Percentiles rank a stretch among this genome's conserved stretches.
Conservation (phyloP, 1,284 basidiomycete genomes). For the Pseudozyma thailandica region DNA sequence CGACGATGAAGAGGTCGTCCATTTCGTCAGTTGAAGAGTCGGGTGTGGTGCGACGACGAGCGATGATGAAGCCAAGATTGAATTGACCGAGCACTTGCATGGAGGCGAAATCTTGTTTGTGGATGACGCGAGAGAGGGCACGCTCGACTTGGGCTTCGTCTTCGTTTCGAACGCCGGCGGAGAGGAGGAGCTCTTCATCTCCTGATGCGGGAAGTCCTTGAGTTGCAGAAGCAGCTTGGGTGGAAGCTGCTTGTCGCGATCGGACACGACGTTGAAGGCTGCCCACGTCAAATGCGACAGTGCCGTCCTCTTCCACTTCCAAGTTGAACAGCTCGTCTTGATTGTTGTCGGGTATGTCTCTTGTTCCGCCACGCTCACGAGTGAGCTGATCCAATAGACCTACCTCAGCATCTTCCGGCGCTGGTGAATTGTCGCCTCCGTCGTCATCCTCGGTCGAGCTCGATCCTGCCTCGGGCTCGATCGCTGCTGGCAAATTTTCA, state of each 20-base stretch:
- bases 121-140: constrained; percentile 84
- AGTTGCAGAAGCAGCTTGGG: not conserved
- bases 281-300: constrained; percentile 7
- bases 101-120: constrained; percentile 82
- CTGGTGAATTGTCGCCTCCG: not conserved
- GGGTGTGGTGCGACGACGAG: constrained; percentile 72
- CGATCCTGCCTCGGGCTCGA: not conserved
- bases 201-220: constrained; percentile 6
- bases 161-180: constrained; percentile 75
- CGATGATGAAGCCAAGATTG: constrained; percentile 94
- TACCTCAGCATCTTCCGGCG: not conserved
- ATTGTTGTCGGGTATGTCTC: constrained; percentile 11
- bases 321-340: not conserved
- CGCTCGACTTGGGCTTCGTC: constrained; percentile 76
- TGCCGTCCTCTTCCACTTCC: not conserved
- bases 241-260: constrained; percentile 18
- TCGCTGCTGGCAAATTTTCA: too few species aligned
- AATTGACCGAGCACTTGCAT: constrained; percentile 96
- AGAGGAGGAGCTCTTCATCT: constrained; percentile 54
- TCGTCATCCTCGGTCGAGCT: constrained; percentile 5
- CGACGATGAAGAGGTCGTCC: constrained; percentile 83
- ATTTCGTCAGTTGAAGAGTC: constrained; percentile 19
- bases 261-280: constrained; percentile 8
- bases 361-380: constrained; percentile 10
- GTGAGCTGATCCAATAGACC: not conserved